Evolutionary conservation across 768 basidiomycete genomes (phyloP).

Genomic region (Russula emetica): DNA sequence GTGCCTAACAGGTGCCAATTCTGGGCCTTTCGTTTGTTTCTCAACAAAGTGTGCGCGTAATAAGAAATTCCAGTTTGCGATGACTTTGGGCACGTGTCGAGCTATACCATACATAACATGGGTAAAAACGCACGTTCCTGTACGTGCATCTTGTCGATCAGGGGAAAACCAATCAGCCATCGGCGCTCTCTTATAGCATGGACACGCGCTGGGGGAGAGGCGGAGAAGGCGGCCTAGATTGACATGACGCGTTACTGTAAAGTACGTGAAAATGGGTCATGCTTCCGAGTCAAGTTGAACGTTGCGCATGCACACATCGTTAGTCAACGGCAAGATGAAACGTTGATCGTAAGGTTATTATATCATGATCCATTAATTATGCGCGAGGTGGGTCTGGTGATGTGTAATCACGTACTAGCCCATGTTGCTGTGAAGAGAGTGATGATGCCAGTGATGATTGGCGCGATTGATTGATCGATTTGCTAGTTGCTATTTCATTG

Average conservation of each 20-base stretch:
- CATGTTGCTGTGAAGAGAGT: too few species aligned
- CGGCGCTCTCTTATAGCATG: too few species aligned
- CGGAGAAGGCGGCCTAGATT: neutral
- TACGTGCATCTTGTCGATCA: neutral
- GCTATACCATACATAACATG: neutral
- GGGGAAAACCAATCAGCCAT: neutral
- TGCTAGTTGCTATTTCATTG: too few species aligned
- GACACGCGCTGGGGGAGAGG: neutral
- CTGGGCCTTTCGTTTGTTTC: neutral
- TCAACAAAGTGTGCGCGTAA: neutral
- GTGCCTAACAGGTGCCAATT: neutral
- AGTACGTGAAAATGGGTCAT: neutral
- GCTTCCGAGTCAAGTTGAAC: neutral
- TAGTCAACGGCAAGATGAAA: too few species aligned
- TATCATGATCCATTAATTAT: too few species aligned
- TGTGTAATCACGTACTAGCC: too few species aligned
- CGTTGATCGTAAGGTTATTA: too few species aligned
- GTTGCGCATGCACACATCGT: neutral
- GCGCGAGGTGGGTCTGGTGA: too few species aligned
- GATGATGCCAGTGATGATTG: too few species aligned
- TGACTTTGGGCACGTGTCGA: neutral
- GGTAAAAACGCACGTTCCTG: constrained; percentile 3
- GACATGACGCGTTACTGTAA: neutral
- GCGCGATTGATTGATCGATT: too few species aligned
- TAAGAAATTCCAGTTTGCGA: neutral